Evolutionary conservation across 2,329 filamentous ascomycete species (phyloP).

Genomic region (Aspergillus udagawae): DNA sequence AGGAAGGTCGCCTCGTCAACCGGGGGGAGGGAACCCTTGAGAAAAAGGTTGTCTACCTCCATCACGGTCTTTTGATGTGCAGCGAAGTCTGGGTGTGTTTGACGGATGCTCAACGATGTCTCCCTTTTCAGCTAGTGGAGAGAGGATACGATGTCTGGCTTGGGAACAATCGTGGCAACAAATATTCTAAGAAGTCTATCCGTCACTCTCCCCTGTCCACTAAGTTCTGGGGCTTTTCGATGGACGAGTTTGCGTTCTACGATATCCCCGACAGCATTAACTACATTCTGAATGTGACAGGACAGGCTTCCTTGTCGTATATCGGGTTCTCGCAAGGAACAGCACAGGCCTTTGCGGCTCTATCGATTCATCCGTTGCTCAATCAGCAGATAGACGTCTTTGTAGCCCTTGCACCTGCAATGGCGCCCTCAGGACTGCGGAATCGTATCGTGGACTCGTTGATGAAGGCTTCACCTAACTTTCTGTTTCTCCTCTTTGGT

Average conservation of each 20-base stretch:
- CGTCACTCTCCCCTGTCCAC: conserved; percentile 67
- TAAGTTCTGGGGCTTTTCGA: conserved; percentile 95
- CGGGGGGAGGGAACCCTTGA: conserved; percentile 57
- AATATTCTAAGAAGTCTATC: conserved; percentile 95
- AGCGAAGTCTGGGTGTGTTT: conserved; percentile 97
- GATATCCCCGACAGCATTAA: conserved; percentile 94
- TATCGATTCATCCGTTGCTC: conserved; percentile 86
- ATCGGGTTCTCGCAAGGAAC: conserved; percentile 97
- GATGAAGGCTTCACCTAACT: conserved; percentile 86
- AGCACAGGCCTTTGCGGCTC: conserved; percentile 88
- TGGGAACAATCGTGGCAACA: conserved; percentile 97
- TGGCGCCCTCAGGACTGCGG: conserved; percentile 87
- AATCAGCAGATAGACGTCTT: conserved; percentile 95
- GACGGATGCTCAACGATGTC: conserved; percentile 77
- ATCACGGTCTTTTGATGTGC: conserved; percentile 97
- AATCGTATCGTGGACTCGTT: conserved; percentile 90
- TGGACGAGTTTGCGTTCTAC: conserved; percentile 96
- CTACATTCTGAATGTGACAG: conserved; percentile 82
- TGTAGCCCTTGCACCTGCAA: conserved; percentile 90
- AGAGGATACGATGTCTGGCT: conserved; percentile 95
- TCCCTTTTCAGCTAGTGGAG: conserved; percentile 87
- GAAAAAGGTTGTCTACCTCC: conserved; percentile 88
- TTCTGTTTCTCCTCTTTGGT: conserved; percentile 89
- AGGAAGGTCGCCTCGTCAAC: conserved; percentile 77
- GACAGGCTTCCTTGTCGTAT: conserved; percentile 82